phyloP scores from a whole-genome alignment of 805 yeast species.

The Ogataea salicorniae region DNA sequence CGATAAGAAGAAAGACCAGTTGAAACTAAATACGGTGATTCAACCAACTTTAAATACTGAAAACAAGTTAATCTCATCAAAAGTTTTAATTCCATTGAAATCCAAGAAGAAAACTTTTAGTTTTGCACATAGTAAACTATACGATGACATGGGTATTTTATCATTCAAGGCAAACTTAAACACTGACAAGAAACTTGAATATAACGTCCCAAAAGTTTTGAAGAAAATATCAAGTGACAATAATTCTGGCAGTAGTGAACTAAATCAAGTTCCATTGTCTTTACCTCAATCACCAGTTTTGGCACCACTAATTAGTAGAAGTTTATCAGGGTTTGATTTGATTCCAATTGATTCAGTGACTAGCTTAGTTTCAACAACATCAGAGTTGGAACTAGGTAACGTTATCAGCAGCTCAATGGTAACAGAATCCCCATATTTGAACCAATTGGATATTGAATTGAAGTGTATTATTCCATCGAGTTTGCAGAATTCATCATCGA shows the following conservation, averaged over 20 bases:
- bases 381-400: conserved; percentile 5
- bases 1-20: conserved; percentile 14
- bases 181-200: conserved; percentile 9
- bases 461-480: conserved; percentile 6
- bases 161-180: conserved; percentile 3
- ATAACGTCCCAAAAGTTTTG: conserved; percentile 16
- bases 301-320: conserved; percentile 3
- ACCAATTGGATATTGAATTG: conserved; percentile 12
- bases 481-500: background rate
- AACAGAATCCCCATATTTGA: conserved; percentile 8
- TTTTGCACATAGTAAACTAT: conserved; percentile 10
- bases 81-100: conserved; percentile 8
- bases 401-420: conserved; percentile 3
- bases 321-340: background rate
- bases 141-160: conserved; percentile 11
- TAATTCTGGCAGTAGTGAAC: background rate
- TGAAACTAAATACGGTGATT: conserved; percentile 10
- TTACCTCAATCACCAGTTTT: conserved; percentile 10
- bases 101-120: conserved; percentile 14
- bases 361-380: background rate
- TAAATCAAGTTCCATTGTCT: conserved; percentile 5
- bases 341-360: conserved; percentile 1
- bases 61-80: background rate
- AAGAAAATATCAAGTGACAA: conserved; percentile 10
- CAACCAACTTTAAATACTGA: background rate